Percentiles rank a stretch among this genome's conserved stretches.
These are phyloP conservation scores for Tuber calosporum DNA, from an alignment of 495 filamentous ascomycete genomes.

Conservation along the genomic window DNA sequence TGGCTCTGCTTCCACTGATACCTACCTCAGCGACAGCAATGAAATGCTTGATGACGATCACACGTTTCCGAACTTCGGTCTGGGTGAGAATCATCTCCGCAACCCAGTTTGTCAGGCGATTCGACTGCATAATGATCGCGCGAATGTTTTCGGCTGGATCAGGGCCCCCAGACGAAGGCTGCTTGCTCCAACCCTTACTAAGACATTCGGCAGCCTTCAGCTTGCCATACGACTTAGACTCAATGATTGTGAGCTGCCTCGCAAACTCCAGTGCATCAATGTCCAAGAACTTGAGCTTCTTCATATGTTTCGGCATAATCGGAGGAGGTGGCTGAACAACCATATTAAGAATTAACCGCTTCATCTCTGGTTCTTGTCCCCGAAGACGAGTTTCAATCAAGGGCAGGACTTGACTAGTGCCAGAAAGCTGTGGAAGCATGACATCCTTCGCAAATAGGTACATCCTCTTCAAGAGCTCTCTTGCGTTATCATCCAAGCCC, in stretches of 20 bases:
- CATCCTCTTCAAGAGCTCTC: constrained; percentile 76
- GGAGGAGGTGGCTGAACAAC: constrained; percentile 70
- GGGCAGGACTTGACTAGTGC: constrained; percentile 68
- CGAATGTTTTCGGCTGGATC: constrained; percentile 94
- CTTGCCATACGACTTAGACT: constrained; percentile 88
- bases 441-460: constrained; percentile 88
- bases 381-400: constrained; percentile 78
- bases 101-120: constrained; percentile 98
- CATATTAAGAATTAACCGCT: constrained; percentile 77
- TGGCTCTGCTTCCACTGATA: constrained; percentile 26
- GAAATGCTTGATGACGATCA: constrained; percentile 97
- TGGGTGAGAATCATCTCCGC: constrained; percentile 99
- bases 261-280: constrained; percentile 95
- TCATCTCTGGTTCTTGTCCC: constrained; percentile 80
- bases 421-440: constrained; percentile 83
- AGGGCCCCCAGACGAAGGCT: constrained; percentile 68
- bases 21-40: constrained; percentile 88
- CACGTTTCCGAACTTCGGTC: constrained; percentile 84
- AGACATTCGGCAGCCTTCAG: constrained; percentile 92
- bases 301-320: constrained; percentile 98
- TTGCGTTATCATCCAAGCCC: constrained; percentile 70
- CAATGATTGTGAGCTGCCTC: constrained; percentile 91
- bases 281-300: constrained; percentile 97
- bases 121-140: constrained; percentile 91
- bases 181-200: constrained; percentile 98